These are phyloP conservation scores for Fusarium mundagurra DNA, from an alignment of 2,329 filamentous ascomycete species.

Conservation along the genomic window DNA sequence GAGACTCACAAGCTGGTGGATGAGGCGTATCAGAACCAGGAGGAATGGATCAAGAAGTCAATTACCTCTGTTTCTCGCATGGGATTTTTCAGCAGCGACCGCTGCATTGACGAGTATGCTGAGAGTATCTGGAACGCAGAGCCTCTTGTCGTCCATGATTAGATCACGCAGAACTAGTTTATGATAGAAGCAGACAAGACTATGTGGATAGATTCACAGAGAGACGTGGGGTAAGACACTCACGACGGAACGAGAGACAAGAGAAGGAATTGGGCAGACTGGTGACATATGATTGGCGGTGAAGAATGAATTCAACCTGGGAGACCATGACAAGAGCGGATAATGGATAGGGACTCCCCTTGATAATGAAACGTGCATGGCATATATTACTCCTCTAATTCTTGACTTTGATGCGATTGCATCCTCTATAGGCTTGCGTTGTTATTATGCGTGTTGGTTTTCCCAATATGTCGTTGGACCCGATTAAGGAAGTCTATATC, in stretches of 20 bases:
- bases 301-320: neutral
- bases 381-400: neutral
- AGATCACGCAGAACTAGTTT: slow-evolving; percentile 13
- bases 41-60: slow-evolving; percentile 90
- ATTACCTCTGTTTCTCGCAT: slow-evolving; percentile 91
- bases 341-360: slow-evolving; percentile 6
- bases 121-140: slow-evolving; percentile 98
- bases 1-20: slow-evolving; percentile 92
- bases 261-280: slow-evolving; percentile 23
- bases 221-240: neutral
- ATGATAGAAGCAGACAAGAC: slow-evolving; percentile 12
- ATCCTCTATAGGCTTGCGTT: neutral
- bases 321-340: slow-evolving; percentile 14
- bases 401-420: neutral
- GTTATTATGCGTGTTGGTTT: neutral
- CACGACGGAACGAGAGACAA: slow-evolving; percentile 3
- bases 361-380: slow-evolving; percentile 32
- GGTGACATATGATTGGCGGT: slow-evolving; percentile 3
- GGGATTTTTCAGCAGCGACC: slow-evolving; percentile 96
- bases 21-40: slow-evolving; percentile 89
- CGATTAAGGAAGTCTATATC: neutral
- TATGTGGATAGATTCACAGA: slow-evolving; percentile 26
- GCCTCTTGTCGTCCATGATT: slow-evolving; percentile 67
- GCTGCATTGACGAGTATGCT: slow-evolving; percentile 97
- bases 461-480: neutral